These are phyloP conservation scores for Scheffersomyces stipitis DNA, from an alignment of 805 yeast genomes.

Conservation along the genomic window DNA sequence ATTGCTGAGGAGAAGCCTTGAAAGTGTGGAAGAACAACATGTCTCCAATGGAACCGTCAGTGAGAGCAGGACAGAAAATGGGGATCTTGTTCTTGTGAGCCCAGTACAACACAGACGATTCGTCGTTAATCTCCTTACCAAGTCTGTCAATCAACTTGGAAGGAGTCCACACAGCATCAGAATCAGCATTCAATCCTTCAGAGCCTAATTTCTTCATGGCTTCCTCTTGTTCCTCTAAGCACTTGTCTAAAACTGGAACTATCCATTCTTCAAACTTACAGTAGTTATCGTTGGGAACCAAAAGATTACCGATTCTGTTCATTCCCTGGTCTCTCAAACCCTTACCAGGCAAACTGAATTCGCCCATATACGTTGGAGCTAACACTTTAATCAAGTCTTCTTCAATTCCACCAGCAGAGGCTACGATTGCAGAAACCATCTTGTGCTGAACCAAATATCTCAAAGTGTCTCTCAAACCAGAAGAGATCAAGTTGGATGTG, in stretches of 20 bases:
- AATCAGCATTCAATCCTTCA: constrained; percentile 59
- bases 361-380: constrained; percentile 96
- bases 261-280: constrained; percentile 99
- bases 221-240: constrained; percentile 85
- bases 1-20: constrained; percentile 86
- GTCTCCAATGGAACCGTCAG: constrained; percentile 98
- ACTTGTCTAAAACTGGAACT: constrained; percentile 84
- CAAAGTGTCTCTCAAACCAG: constrained; percentile 90
- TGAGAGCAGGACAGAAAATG: constrained; percentile 93
- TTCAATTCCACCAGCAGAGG: constrained; percentile 98
- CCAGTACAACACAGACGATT: constrained; percentile 93
- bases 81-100: constrained; percentile 97
- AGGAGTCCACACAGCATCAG: constrained; percentile 87
- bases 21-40: constrained; percentile 98
- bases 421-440: constrained; percentile 91
- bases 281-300: constrained; percentile 97
- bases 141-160: constrained; percentile 87
- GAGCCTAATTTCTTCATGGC: constrained; percentile 51
- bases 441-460: constrained; percentile 89
- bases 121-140: constrained; percentile 94
- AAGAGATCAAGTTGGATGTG: constrained; percentile 92
- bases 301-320: constrained; percentile 95
- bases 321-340: constrained; percentile 89
- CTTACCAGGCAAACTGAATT: constrained; percentile 78
- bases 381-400: constrained; percentile 95